These are phyloP conservation scores for Aspergillus hortae DNA, from an alignment of 2,329 filamentous ascomycete species.

Conservation along the genomic window DNA sequence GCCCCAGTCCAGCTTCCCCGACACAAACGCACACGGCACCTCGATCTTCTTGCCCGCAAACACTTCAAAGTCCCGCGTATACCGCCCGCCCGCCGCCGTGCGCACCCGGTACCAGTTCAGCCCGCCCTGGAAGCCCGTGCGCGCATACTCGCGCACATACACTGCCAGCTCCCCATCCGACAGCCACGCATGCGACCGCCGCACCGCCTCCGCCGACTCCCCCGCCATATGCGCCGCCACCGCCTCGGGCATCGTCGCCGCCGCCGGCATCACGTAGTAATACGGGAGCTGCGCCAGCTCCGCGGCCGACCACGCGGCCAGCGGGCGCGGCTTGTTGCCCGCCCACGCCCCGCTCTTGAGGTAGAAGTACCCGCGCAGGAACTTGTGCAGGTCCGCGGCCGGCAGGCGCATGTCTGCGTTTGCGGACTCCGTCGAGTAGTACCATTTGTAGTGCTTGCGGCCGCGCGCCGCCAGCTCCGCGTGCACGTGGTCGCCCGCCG, in stretches of 20 bases:
- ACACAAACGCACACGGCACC: constrained; percentile 60
- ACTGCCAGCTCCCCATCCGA: constrained; percentile 55
- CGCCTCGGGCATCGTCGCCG: constrained; percentile 57
- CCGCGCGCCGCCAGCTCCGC: constrained; percentile 51
- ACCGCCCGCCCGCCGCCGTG: constrained; percentile 46
- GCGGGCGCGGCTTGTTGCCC: constrained; percentile 51
- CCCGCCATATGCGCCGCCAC: constrained; percentile 54
- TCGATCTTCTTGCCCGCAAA: constrained; percentile 61
- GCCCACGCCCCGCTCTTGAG: constrained; percentile 63
- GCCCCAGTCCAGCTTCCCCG: constrained; percentile 63
- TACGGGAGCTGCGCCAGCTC: constrained; percentile 60
- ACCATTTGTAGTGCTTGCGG: constrained; percentile 69
- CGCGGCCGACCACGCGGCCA: constrained; percentile 54
- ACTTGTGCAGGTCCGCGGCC: constrained; percentile 53
- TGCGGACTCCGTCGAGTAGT: constrained; percentile 38
- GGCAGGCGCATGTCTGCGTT: constrained; percentile 34
- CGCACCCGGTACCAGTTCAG: constrained; percentile 65
- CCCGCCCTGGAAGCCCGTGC: constrained; percentile 63
- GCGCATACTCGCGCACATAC: constrained; percentile 58
- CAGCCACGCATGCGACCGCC: constrained; percentile 50
- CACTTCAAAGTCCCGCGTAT: constrained; percentile 52
- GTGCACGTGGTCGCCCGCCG: constrained; percentile 49
- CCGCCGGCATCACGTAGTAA: constrained; percentile 65
- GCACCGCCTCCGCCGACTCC: constrained; percentile 42
- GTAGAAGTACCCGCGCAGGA: constrained; percentile 65